These are phyloP conservation scores for Neurospora pannonica DNA, from an alignment of 495 filamentous ascomycete genomes.

Conservation along the genomic window DNA sequence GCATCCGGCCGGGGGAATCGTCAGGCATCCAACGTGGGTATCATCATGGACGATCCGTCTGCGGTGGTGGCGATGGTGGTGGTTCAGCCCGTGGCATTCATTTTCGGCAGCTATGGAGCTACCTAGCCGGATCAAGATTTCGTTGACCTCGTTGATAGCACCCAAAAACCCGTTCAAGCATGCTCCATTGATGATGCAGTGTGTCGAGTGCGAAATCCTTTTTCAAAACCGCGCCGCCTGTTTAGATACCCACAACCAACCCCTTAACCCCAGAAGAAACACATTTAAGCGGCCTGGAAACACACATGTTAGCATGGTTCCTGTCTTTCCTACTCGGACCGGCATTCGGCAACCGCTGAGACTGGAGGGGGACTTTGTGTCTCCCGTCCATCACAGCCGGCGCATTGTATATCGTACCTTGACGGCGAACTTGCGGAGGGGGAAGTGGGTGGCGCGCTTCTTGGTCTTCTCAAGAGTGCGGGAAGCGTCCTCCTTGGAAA, in stretches of 20 bases:
- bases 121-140: slow-evolving; percentile 27
- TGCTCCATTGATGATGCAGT: slow-evolving; percentile 28
- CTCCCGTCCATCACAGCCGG: background rate
- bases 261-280: slow-evolving; percentile 16
- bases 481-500: slow-evolving; percentile 81
- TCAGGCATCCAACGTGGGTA: background rate
- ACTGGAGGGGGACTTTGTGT: background rate
- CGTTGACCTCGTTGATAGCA: slow-evolving; percentile 27
- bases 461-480: slow-evolving; percentile 77
- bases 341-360: background rate
- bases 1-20: background rate
- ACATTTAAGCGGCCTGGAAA: slow-evolving; percentile 18
- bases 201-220: slow-evolving; percentile 26
- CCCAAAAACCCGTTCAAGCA: slow-evolving; percentile 27
- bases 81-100: slow-evolving; percentile 24
- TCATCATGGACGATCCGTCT: background rate
- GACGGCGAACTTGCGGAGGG: slow-evolving; percentile 94
- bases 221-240: slow-evolving; percentile 25
- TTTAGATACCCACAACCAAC: slow-evolving; percentile 22
- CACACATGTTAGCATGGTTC: slow-evolving; percentile 13
- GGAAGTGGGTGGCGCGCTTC: slow-evolving; percentile 94
- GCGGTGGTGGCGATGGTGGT: background rate
- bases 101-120: slow-evolving; percentile 26
- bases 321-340: background rate
- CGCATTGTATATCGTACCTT: slow-evolving; percentile 55